phyloP scores from a whole-genome alignment of 2,329 filamentous ascomycete genomes.

The Mycosphaerella sp. region DNA sequence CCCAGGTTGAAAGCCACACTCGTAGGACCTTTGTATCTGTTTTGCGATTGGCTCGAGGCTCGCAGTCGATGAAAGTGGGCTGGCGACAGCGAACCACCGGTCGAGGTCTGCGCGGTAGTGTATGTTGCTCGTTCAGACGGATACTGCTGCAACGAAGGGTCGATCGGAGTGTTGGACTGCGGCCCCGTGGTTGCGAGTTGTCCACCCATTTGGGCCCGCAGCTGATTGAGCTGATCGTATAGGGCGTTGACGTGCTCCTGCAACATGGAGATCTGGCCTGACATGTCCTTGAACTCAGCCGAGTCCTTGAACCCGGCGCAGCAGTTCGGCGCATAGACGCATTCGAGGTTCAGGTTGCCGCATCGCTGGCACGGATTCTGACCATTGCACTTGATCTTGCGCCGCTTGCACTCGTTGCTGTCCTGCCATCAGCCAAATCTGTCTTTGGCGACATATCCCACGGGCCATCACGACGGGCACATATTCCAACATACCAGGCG shows the following conservation, averaged over 20 bases:
- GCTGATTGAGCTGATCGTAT: constrained; percentile 62
- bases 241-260: constrained; percentile 81
- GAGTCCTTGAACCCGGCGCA: constrained; percentile 85
- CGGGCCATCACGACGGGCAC: neutral
- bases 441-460: no score
- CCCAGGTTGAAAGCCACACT: constrained; percentile 80
- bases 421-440: neutral
- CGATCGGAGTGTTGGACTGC: constrained; percentile 27
- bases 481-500: constrained; percentile 48
- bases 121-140: constrained; percentile 18
- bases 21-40: constrained; percentile 75
- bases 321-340: constrained; percentile 61
- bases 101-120: constrained; percentile 18
- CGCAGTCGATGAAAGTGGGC: constrained; percentile 28
- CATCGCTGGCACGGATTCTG: constrained; percentile 60
- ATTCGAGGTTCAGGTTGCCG: constrained; percentile 58
- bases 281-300: constrained; percentile 82
- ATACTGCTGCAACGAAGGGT: constrained; percentile 33
- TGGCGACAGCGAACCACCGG: constrained; percentile 30
- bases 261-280: constrained; percentile 63
- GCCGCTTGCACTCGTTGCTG: constrained; percentile 59
- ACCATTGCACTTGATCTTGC: constrained; percentile 65
- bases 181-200: constrained; percentile 8
- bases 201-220: constrained; percentile 49
- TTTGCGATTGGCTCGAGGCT: constrained; percentile 40